Evolutionary conservation across 805 yeast species (phyloP).

Genomic region (Blastobotrys chiropterorum): DNA sequence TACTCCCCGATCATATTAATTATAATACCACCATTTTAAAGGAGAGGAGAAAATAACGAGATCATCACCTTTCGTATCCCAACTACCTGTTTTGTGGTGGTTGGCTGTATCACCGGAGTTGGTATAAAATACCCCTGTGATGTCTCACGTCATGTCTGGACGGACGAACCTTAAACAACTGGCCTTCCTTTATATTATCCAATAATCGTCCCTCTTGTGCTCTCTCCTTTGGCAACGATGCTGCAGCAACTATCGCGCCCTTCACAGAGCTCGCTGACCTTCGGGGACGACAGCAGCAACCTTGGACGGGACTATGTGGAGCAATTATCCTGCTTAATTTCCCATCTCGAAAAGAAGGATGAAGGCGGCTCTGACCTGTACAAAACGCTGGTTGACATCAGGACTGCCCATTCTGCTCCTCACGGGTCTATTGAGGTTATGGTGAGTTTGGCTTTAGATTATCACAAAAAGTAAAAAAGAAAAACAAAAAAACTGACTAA

Average conservation of each 20-base stretch:
- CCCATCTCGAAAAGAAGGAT: not conserved
- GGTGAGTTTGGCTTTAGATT: no score
- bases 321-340: not conserved
- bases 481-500: not conserved
- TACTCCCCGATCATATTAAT: no score
- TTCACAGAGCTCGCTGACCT: not conserved
- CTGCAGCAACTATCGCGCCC: not conserved
- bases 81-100: not conserved
- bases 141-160: not conserved
- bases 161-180: not conserved
- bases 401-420: not conserved
- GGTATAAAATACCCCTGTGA: not conserved
- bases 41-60: no score
- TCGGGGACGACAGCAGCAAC: not conserved
- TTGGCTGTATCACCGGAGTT: not conserved
- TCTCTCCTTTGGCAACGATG: not conserved
- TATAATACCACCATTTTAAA: no score
- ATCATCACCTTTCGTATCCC: no score
- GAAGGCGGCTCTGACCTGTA: not conserved
- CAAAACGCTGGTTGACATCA: not conserved
- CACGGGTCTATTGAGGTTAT: not conserved
- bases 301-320: not conserved
- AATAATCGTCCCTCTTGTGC: not conserved
- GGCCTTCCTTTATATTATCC: not conserved
- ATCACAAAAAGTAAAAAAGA: no score